phyloP scores from a whole-genome alignment of 1,284 basidiomycete genomes.

The Amylostereum areolatum region DNA sequence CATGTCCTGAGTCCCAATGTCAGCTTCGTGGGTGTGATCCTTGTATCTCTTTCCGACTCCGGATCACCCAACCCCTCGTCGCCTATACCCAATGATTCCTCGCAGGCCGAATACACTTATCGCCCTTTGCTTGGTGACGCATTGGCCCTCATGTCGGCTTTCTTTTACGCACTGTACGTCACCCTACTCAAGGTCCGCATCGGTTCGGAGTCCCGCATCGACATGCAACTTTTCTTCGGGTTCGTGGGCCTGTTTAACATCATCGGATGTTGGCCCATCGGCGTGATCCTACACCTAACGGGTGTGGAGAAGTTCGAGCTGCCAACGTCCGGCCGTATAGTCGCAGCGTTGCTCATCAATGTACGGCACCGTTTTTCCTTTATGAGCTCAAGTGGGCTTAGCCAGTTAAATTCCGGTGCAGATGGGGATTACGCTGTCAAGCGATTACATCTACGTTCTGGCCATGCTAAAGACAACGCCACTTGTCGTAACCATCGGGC shows the following conservation, averaged over 20 bases:
- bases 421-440: slow-evolving; percentile 84
- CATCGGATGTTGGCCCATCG: slow-evolving; percentile 76
- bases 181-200: slow-evolving; percentile 88
- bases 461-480: slow-evolving; percentile 98
- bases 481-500: slow-evolving; percentile 86
- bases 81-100: slow-evolving; percentile 8
- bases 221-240: slow-evolving; percentile 93
- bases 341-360: slow-evolving; percentile 72
- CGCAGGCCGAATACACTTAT: too few relatives aligned
- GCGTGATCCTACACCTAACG: slow-evolving; percentile 72
- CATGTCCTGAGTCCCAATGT: slow-evolving; percentile 2
- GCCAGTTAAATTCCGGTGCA: slow-evolving; percentile 22
- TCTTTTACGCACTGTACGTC: slow-evolving; percentile 91
- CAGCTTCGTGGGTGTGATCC: slow-evolving; percentile 81
- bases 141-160: slow-evolving; percentile 75
- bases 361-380: too few relatives aligned
- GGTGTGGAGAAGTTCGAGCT: slow-evolving; percentile 75
- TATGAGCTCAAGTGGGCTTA: too few relatives aligned
- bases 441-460: slow-evolving; percentile 83
- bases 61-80: slow-evolving; percentile 15
- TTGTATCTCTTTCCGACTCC: slow-evolving; percentile 82
- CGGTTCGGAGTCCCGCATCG: slow-evolving; percentile 76
- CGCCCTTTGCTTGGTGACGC: slow-evolving; percentile 71
- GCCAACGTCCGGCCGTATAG: slow-evolving; percentile 55
- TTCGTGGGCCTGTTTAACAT: slow-evolving; percentile 93